Percentiles rank a stretch among this genome's conserved stretches.
These are phyloP conservation scores for Acrasis kona DNA, from an alignment of 78 protist genomes.

Conservation along the genomic window DNA sequence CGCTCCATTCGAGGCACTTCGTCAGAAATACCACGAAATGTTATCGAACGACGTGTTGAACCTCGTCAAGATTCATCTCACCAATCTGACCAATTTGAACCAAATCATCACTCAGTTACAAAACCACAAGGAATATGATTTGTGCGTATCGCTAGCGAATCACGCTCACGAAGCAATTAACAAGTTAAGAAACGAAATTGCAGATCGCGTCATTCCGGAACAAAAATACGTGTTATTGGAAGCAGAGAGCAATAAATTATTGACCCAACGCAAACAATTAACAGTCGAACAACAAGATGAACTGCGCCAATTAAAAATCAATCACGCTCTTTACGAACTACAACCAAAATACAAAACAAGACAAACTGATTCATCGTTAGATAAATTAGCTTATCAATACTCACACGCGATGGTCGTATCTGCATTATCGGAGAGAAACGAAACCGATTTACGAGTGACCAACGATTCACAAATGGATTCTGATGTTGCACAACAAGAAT, in stretches of 20 bases:
- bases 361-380: not conserved
- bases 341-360: not conserved
- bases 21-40: no score
- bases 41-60: no score
- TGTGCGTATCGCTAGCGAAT: no score
- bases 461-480: not conserved
- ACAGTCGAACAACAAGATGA: not conserved
- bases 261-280: not conserved
- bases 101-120: no score
- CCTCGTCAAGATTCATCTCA: no score
- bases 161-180: no score
- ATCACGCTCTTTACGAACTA: not conserved
- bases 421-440: not conserved
- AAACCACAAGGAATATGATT: no score
- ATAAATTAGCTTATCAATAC: not conserved
- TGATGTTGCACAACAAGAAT: not conserved
- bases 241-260: not conserved
- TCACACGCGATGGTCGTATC: not conserved
- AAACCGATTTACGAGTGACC: not conserved
- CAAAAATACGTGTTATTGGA: not conserved
- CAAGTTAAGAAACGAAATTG: not conserved
- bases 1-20: no score
- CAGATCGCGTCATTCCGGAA: not conserved
- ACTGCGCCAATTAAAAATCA: not conserved
- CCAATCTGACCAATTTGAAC: no score